Evolutionary conservation across 75 land plant genomes (phyloP).

Genomic region (Picea glauca): DNA sequence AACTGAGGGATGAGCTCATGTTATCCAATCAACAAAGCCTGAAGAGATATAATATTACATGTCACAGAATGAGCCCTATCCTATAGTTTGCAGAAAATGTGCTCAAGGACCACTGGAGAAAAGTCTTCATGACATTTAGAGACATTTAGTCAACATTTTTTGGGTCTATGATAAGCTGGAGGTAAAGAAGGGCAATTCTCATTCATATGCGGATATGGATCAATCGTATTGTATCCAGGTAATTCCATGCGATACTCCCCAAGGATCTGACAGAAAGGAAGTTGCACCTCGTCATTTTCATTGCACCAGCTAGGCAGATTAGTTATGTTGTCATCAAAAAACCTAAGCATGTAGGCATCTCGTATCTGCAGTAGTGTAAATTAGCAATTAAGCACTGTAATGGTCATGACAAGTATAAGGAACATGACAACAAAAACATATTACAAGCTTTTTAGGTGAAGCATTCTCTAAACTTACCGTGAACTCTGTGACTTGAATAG

Average conservation of each 20-base stretch:
- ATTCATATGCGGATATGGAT: conserved; percentile 82
- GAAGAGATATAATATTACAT: too few species aligned
- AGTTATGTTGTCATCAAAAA: conserved; percentile 69
- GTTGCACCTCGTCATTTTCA: conserved; percentile 41
- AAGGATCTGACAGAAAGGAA: conserved; percentile 82
- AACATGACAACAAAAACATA: too few species aligned
- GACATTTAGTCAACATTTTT: conserved; percentile 31
- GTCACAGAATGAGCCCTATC: too few species aligned
- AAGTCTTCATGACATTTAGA: too few species aligned
- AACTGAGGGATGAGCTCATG: too few species aligned
- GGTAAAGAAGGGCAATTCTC: conserved; percentile 88
- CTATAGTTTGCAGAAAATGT: too few species aligned
- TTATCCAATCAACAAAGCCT: too few species aligned
- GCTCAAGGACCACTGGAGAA: too few species aligned
- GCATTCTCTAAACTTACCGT: too few species aligned
- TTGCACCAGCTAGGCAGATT: conserved; percentile 92
- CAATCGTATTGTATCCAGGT: conserved; percentile 82
- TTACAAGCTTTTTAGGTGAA: not conserved
- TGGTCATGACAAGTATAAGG: not conserved
- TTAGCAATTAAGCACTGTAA: too few species aligned
- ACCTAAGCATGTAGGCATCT: conserved; percentile 91
- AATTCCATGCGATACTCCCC: conserved; percentile 91
- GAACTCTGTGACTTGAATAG: too few species aligned
- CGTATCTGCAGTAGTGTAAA: conserved; percentile 46
- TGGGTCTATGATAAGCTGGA: conserved; percentile 59